Evolutionary conservation across 495 filamentous ascomycete species (phyloP).

Genomic region (Trichoderma erinaceum): DNA sequence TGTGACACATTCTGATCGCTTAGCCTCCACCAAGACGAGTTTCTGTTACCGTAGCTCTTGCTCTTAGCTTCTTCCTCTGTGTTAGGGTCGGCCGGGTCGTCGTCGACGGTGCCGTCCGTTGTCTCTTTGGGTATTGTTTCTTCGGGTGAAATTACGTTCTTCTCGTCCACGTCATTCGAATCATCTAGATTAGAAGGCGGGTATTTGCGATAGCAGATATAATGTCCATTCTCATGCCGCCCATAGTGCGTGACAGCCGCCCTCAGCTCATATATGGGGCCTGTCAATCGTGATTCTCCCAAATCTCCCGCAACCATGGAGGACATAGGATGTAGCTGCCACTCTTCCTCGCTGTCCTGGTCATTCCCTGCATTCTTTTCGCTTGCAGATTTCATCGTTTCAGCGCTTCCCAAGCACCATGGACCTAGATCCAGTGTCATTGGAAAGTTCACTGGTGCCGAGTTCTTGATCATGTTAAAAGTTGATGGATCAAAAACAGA

Average conservation of each 20-base stretch:
- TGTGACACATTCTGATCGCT: constrained; percentile 77
- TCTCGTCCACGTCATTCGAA: background rate
- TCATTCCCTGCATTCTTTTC: background rate
- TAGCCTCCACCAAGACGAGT: constrained; percentile 69
- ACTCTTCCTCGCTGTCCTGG: constrained; percentile 50
- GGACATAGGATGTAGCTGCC: constrained; percentile 55
- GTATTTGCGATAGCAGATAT: constrained; percentile 58
- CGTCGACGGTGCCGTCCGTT: background rate
- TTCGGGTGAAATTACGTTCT: background rate
- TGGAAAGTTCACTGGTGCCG: constrained; percentile 70
- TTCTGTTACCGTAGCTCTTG: constrained; percentile 15
- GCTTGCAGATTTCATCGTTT: background rate
- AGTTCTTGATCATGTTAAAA: constrained; percentile 74
- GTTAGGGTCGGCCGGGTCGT: background rate
- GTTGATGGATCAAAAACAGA: constrained; percentile 83
- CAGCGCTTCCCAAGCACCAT: constrained; percentile 66
- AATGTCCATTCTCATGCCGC: constrained; percentile 90
- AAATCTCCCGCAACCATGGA: constrained; percentile 59
- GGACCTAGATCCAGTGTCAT: constrained; percentile 61
- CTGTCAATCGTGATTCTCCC: constrained; percentile 36
- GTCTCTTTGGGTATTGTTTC: background rate
- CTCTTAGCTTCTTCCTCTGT: constrained; percentile 2
- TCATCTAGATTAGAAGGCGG: constrained; percentile 17
- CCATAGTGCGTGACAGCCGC: constrained; percentile 87
- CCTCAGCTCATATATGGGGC: constrained; percentile 70